Evolutionary conservation across 441 rosid species (phyloP).

Genomic region (Croton laevigatus): DNA sequence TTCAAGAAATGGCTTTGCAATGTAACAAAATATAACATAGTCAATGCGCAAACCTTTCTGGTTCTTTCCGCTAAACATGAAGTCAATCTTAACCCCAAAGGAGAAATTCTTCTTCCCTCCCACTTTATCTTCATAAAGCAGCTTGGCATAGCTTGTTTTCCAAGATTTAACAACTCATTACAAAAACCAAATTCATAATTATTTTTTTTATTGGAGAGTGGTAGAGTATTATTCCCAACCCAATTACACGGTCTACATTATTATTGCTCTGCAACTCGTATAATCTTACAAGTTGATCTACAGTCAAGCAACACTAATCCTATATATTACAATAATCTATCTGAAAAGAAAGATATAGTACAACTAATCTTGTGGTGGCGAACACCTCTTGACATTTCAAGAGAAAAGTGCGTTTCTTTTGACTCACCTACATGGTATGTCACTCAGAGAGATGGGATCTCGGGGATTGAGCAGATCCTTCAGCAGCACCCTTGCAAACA

Average conservation of each 20-base stretch:
- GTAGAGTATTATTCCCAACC: too few relatives aligned
- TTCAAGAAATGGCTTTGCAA: background rate
- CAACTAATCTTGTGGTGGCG: background rate
- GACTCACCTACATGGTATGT: conserved; percentile 18
- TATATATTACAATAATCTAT: background rate
- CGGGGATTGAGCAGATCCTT: conserved; percentile 30
- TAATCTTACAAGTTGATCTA: background rate
- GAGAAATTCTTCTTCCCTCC: background rate
- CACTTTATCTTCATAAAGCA: background rate
- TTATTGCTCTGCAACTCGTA: conserved; percentile 1
- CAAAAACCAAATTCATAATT: background rate
- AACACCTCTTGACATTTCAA: background rate
- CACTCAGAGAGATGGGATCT: conserved; percentile 32
- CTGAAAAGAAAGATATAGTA: background rate
- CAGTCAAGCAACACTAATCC: background rate
- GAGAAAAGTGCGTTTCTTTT: background rate
- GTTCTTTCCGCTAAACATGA: conserved; percentile 10
- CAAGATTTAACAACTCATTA: background rate
- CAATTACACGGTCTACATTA: background rate
- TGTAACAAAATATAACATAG: background rate
- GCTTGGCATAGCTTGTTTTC: background rate
- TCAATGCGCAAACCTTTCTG: background rate
- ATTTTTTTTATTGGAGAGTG: background rate
- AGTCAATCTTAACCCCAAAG: conserved; percentile 9
- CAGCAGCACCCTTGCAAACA: conserved; percentile 39